These are phyloP conservation scores for Backusella liffmaniae DNA, from an alignment of 192 early-diverging fungal genomes.

Conservation along the genomic window DNA sequence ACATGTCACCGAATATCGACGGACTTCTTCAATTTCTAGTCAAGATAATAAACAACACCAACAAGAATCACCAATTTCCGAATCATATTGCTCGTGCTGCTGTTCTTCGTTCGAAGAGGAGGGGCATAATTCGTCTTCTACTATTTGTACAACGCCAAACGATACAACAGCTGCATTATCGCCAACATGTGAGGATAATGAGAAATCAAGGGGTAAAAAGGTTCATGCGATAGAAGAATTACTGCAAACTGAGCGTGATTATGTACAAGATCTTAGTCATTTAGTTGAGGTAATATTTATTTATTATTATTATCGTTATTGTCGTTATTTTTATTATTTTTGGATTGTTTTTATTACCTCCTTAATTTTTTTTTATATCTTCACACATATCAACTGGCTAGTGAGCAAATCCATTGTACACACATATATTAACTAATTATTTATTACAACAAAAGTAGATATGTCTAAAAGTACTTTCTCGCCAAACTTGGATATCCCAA, in stretches of 20 bases:
- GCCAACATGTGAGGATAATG: background rate
- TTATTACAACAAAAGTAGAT: conserved; percentile 7
- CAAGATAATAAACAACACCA: background rate
- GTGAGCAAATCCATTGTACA: background rate
- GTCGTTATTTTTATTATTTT: conserved; percentile 9
- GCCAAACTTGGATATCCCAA: conserved; percentile 23
- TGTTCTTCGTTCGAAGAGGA: conserved; percentile 1
- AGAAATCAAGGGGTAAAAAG: conserved; percentile 9
- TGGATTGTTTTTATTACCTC: background rate
- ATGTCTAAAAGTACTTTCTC: conserved; percentile 14
- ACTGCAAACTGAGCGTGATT: conserved; percentile 32
- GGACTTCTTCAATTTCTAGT: background rate
- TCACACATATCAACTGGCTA: background rate
- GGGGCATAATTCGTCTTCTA: background rate
- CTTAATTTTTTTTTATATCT: background rate
- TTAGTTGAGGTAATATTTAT: conserved; percentile 26
- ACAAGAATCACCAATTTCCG: background rate
- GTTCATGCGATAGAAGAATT: conserved; percentile 33
- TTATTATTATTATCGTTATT: background rate
- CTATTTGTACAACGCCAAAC: background rate
- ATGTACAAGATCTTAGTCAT: conserved; percentile 24
- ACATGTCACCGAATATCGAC: background rate
- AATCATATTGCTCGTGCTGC: conserved; percentile 1
- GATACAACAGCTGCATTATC: background rate
- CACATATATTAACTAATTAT: background rate